Evolutionary conservation across 495 filamentous ascomycete species (phyloP).

Genomic region (Achaetomiella virescens): DNA sequence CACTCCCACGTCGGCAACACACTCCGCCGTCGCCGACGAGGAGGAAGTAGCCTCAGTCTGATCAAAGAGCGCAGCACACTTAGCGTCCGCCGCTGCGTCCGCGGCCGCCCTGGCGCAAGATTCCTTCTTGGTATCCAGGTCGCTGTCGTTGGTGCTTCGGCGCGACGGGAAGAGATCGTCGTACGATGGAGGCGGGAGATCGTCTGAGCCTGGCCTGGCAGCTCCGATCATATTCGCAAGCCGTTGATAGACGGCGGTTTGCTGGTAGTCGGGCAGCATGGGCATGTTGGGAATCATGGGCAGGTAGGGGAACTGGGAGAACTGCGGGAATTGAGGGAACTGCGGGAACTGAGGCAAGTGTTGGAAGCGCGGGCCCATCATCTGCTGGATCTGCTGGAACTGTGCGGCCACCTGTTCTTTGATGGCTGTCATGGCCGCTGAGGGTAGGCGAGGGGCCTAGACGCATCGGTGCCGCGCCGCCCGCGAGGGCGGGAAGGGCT

Average conservation of each 20-base stretch:
- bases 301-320: slow-evolving; percentile 20
- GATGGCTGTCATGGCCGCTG: slow-evolving; percentile 63
- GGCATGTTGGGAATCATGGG: slow-evolving; percentile 44
- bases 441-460: slow-evolving; percentile 42
- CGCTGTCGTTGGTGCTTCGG: background rate
- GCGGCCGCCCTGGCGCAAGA: slow-evolving; percentile 55
- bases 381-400: slow-evolving; percentile 74
- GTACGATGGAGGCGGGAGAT: slow-evolving; percentile 64
- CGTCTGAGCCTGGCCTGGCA: slow-evolving; percentile 32
- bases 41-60: slow-evolving; percentile 26
- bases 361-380: slow-evolving; percentile 41
- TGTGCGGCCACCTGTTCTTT: slow-evolving; percentile 71
- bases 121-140: slow-evolving; percentile 54
- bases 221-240: slow-evolving; percentile 57
- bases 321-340: slow-evolving; percentile 25
- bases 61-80: slow-evolving; percentile 56
- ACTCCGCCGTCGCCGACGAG: background rate
- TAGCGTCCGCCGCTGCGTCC: slow-evolving; percentile 60
- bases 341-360: slow-evolving; percentile 25
- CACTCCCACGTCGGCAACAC: background rate
- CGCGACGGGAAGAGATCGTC: slow-evolving; percentile 65
- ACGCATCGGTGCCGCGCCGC: slow-evolving; percentile 24
- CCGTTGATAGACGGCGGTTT: slow-evolving; percentile 56
- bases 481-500: slow-evolving; percentile 23
- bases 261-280: slow-evolving; percentile 63